Evolutionary conservation across 75 land plant species (phyloP).

Genomic region (Chamaecyparis obtusa): DNA sequence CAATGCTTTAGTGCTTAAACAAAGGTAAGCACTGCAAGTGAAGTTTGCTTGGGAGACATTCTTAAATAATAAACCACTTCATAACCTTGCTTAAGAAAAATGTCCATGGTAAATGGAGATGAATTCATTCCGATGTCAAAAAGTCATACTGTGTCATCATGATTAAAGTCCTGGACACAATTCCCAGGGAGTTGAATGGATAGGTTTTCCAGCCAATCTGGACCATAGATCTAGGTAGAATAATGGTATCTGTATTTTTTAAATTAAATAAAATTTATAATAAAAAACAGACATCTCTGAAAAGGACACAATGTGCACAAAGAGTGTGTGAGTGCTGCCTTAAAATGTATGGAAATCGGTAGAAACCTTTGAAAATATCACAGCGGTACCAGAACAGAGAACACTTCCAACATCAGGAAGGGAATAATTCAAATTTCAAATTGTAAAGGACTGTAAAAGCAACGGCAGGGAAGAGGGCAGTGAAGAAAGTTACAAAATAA

Average conservation of each 20-base stretch:
- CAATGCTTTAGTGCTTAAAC: background rate
- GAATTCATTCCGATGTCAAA: background rate
- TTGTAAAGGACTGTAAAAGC: background rate
- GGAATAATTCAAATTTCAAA: background rate
- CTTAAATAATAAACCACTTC: background rate
- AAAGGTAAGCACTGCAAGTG: background rate
- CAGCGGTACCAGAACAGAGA: background rate
- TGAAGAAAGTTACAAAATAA: background rate
- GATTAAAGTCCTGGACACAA: background rate
- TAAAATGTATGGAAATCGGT: background rate
- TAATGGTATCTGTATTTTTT: background rate
- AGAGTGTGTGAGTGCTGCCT: background rate
- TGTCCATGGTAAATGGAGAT: background rate
- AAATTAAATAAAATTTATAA: too few relatives aligned
- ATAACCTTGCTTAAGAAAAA: background rate
- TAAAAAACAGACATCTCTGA: background rate
- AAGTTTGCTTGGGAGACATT: background rate
- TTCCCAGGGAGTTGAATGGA: background rate
- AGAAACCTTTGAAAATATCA: too few relatives aligned
- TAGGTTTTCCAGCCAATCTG: background rate
- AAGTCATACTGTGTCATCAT: background rate
- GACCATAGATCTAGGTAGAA: background rate
- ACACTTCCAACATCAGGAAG: background rate
- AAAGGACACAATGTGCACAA: background rate
- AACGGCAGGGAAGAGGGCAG: background rate